These are phyloP conservation scores for Dillenia turbinata DNA, from an alignment of 164 flowering plant genomes.

Conservation along the genomic window DNA sequence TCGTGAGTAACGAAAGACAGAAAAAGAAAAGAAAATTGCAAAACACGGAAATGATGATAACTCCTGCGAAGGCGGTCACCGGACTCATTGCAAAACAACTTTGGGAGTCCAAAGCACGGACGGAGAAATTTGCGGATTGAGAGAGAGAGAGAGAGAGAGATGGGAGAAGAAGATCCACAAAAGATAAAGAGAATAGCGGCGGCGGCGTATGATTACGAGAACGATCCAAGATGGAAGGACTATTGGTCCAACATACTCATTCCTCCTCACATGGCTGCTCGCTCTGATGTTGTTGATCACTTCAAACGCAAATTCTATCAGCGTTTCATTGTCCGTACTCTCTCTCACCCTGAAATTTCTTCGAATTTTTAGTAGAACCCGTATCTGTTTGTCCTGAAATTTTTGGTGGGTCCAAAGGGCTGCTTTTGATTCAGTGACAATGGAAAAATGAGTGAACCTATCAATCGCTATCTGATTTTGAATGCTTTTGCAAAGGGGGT, in stretches of 20 bases:
- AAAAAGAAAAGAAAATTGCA: too few relatives aligned
- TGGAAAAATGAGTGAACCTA: too few relatives aligned
- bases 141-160: slow-evolving; percentile 10
- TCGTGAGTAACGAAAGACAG: too few relatives aligned
- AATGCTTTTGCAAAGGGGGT: too few relatives aligned
- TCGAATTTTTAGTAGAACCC: too few relatives aligned
- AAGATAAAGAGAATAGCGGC: slow-evolving; percentile 80
- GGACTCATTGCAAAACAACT: too few relatives aligned
- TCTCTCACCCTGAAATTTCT: too few relatives aligned
- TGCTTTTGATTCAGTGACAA: background rate
- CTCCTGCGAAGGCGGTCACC: too few relatives aligned
- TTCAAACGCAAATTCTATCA: slow-evolving; percentile 98
- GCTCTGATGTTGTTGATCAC: slow-evolving; percentile 75
- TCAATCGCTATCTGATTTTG: too few relatives aligned
- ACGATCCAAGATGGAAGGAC: slow-evolving; percentile 87
- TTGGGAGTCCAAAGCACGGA: too few relatives aligned
- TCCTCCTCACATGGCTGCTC: slow-evolving; percentile 89
- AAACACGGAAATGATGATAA: too few relatives aligned
- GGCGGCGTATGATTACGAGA: slow-evolving; percentile 85
- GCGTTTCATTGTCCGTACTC: slow-evolving; percentile 62
- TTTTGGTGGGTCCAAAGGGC: background rate
- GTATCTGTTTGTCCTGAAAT: background rate
- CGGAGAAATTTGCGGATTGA: too few relatives aligned
- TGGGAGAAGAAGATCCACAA: slow-evolving; percentile 69
- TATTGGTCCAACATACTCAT: slow-evolving; percentile 96